Base-by-base conservation (phyloP, 176 grass and related monocot genomes). In the Tuctoria greenei region DNA sequence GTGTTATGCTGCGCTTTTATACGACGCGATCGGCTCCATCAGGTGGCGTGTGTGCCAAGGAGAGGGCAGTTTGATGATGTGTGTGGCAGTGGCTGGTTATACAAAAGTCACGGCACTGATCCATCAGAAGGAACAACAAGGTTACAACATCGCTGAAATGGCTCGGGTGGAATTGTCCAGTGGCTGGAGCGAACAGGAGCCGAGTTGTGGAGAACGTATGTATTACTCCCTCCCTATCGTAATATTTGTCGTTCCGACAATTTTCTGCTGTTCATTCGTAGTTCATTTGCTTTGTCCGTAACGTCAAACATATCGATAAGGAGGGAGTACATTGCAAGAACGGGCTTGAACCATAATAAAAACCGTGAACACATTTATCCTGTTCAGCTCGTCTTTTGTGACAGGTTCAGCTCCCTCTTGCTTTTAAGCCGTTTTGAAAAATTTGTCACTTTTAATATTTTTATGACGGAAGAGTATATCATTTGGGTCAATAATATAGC, bases 141-240 rank as follows among this genome's bases (percentile, higher is more conserved):
- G 26, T 28, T 27, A 50, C 68, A 37, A 9, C 68, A 34, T 20
- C 20, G 54, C 71, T 62, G 73, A 75, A 57, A 20, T 73, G 51
- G 38, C 2, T 25, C 1, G 23, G 41, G 11, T 10, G 51, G 35
- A 13, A 36, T 49, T 73, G 59, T 82, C 36, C 36, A 24, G 10
- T 39, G 46, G 46, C 28, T 3, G 67, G 11, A 13, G 31, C 31
- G 2, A 31, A 31, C 2, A 31, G 31, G 31, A 31, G 3, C 31
- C 31, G 31, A 31, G 31, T 31, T 31, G 31, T 31, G 31, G 31
- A 31, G 31, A 31, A 31, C 31, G 31, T 31, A 57, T 73, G 51
- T 55, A n/a, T n/a, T n/a, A n/a, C n/a, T n/a, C n/a, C n/a, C n/a
- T n/a, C n/a, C n/a, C n/a, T n/a, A n/a, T n/a, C n/a, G n/a, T n/a